Evolutionary conservation across 2,329 filamentous ascomycete species (phyloP), one percentile per base, ranked within the genome.

Genomic region (Aspergillus arachidicola): DNA sequence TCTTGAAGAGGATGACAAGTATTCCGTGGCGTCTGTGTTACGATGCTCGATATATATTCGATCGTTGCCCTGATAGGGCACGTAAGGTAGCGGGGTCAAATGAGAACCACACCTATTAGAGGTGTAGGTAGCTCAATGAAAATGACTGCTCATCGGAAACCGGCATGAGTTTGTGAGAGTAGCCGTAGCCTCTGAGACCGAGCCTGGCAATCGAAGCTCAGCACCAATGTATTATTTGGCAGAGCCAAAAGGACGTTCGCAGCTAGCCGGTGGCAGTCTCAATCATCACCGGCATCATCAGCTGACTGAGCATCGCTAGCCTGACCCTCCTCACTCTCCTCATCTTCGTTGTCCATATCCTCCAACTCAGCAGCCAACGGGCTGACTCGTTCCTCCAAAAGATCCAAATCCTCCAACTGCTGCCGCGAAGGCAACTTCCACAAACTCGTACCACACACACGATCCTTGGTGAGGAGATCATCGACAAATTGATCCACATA

Each of bases 401-500:
- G 79, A 68, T 96, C 95, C 76, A 96, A 75, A 76, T 99, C 95
- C 80, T 99, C 95, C 67, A 99, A 76, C 58, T 92, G 85, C 68
- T 91, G 88, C 70, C 95, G 84, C 64, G 88, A 88, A 4, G 94
- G 92, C 84, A 99, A 86, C 81, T 97, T 96, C 89, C 93, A 96
- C 70, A 99, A 75, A 73, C 90, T 96, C 3, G 95, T 98, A 43
- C 89, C 94, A 75, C 94, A 98, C 0, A 97, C 90, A 58, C 95
- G 86, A 62, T 96, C 92, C 79, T 96, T 96, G 0, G 87, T 91
- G 66, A 99, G 82, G 68, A 99, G 80, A 65, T 97, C 93, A 76
- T 99, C 95, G 60, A 98, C 88, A 76, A 99, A 98, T 71, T 94
- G 90, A 78, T 99, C 95, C 79, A 99, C 84, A 72, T 87, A 91